Evolutionary conservation across 1,139 yeast genomes (phyloP).

Genomic region (Candida tetrigidarum): DNA sequence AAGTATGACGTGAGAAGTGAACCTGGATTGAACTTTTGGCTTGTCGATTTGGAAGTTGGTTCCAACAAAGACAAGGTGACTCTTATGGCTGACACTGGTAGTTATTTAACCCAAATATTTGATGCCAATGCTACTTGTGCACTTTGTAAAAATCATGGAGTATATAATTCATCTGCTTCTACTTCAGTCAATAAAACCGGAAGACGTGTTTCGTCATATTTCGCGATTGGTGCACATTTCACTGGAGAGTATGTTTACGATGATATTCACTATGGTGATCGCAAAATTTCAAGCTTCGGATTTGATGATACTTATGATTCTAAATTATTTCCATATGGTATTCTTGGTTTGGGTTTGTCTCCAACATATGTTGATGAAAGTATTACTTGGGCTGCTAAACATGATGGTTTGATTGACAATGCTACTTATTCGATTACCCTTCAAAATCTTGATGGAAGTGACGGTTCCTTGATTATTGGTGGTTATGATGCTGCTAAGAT

Average conservation of each 20-base stretch:
- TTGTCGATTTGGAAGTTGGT: neutral
- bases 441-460: neutral
- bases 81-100: conserved; percentile 6
- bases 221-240: neutral
- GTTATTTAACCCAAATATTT: conserved; percentile 3
- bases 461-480: conserved; percentile 7
- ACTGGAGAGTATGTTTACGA: conserved; percentile 8
- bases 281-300: neutral
- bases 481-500: conserved; percentile 12
- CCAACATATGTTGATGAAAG: neutral
- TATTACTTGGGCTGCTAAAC: conserved; percentile 1
- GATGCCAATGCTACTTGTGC: conserved; percentile 1
- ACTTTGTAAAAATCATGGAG: neutral
- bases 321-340: neutral
- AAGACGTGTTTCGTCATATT: neutral
- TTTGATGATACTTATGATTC: conserved; percentile 3
- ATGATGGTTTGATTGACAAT: conserved; percentile 6
- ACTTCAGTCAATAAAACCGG: neutral
- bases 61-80: conserved; percentile 1
- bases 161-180: conserved; percentile 2
- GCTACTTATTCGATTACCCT: conserved; percentile 6
- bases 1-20: neutral
- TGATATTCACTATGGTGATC: neutral
- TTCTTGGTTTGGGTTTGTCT: conserved; percentile 8
- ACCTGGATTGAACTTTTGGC: neutral